Base-by-base conservation (phyloP, 2,329 filamentous ascomycete genomes). In the Pseudopyrenochaeta lycopersici region DNA sequence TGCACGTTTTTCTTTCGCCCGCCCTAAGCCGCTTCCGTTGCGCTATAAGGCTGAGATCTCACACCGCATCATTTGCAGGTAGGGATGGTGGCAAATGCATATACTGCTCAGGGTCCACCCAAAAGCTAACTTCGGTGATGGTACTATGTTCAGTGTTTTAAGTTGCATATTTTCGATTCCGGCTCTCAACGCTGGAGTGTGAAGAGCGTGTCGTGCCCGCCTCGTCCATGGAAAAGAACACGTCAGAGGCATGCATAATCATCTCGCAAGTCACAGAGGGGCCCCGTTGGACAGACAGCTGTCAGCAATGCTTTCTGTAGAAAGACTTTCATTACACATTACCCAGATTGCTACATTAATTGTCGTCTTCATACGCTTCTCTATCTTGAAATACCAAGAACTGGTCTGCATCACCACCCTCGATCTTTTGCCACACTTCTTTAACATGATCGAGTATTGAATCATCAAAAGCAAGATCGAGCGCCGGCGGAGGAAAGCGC, bases 351-450 rank as follows among this genome's bases (percentile, higher is more conserved):
- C 23, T 9, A 5, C 23, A 27, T 27, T 9, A 27, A 5, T 83
- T 84, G 43, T 80, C 73, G 49, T 85, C 82, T 32, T 86, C 83
- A 49, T 90, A 86, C 29, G 84, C 84, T 69, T 92, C 88, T 20
- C 91, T 84, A 54, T 95, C 90, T 43, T 88, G 84, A 72, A 97
- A 97, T 17, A 84, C 80, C 84, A 97, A 88, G 66, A 95, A 97
- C 39, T 84, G 76, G 15, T 78, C 78, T 1, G 73, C 78, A 4
- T 82, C 81, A 1, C 78, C 76, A 9, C 82, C 84, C 61, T 85
- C 79, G 3, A 92, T 81, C 43, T 80, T 77, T 56, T 84, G 80
- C 92, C 93, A 98, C 6, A 88, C 86, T 9, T 83, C 75, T 54
- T 85, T 85, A 1, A 97, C 90, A 21, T 85, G 75, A 6, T 86